Base-by-base conservation (phyloP, 1,139 yeast genomes). In the Entelexis sorbosivorans region DNA sequence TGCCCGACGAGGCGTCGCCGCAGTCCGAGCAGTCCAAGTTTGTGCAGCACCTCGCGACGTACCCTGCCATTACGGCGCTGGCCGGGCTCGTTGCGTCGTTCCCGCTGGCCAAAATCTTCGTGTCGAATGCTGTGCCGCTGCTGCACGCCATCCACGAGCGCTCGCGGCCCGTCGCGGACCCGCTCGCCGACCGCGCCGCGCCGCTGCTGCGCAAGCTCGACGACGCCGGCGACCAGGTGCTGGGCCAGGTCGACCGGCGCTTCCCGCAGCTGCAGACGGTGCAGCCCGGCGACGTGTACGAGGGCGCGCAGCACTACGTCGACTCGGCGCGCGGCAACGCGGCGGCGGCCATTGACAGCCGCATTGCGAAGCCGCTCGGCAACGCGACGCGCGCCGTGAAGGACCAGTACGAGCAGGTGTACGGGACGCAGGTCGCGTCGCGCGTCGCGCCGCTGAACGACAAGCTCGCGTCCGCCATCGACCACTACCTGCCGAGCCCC, bases 361-460 rank as follows among this genome's bases (percentile, higher is more conserved):
- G 64, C 24, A 59, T 68, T 26, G 63, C 65, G 43, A 58, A 56
- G 55, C 72, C 72, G 19, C 53, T 66, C 35, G 58, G 61, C 53
- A 49, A 57, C 33, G 69, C 61, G 24, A 63, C 67, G 35, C 60
- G 58, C 48, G 57, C 60, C 34, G 70, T 66, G 26, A 59, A 63
- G 55, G 44, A 55, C 38, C 69, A 64, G 53, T 65, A 66, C 53
- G 60, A 61, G 44, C 58, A 64, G 43, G 63, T 68, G 32, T 75
- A 75, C 61, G 79, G 79, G 61, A 71, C 76, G 11, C 69, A 78
- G 39, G 61, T 83, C 42, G 71, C 83, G 57, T 71, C 81, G 19
- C 74, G 76, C 42, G 65, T 79, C 31, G 89, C 84, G 61, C 85
- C 87, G 5, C 42, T 81, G 17, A 85, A 84, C 66, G 67, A 71